These are phyloP conservation scores for Ephemerocybe angulata DNA, from an alignment of 768 basidiomycete species.

Conservation along the genomic window DNA sequence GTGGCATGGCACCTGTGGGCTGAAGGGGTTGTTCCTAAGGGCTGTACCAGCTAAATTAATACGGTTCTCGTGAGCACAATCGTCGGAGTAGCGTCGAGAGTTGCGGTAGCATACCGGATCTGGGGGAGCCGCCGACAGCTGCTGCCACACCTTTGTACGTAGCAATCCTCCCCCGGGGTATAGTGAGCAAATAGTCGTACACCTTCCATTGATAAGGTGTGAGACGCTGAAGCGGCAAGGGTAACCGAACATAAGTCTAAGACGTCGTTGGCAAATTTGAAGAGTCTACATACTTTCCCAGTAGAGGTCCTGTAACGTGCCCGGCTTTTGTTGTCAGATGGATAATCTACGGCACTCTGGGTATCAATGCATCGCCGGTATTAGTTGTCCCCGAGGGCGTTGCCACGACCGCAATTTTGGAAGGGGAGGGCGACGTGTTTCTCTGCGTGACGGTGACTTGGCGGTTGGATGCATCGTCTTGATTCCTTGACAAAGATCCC, in stretches of 20 bases:
- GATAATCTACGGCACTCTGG: no score
- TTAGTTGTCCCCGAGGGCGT: no score
- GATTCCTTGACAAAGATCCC: neutral
- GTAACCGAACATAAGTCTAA: neutral
- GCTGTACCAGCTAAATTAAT: conserved; percentile 53
- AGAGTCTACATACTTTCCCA: conserved; percentile 31
- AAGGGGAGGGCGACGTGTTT: no score
- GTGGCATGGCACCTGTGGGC: conserved; percentile 66
- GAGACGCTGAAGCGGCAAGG: conserved; percentile 33
- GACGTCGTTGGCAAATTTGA: neutral
- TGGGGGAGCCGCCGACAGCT: conserved; percentile 57
- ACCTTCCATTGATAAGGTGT: conserved; percentile 58
- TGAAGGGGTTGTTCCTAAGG: conserved; percentile 62
- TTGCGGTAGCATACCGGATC: conserved; percentile 44
- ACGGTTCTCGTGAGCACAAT: neutral
- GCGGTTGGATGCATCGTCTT: no score
- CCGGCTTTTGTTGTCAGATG: no score
- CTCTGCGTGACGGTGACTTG: no score
- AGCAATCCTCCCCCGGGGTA: conserved; percentile 49
- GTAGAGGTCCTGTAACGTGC: conserved; percentile 27
- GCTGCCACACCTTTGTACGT: conserved; percentile 54
- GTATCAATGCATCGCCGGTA: no score
- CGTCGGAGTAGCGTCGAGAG: neutral
- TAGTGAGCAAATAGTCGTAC: conserved; percentile 48
- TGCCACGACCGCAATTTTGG: no score